Percentiles rank a stretch among this genome's conserved stretches.
Conservation (phyloP, 495 filamentous ascomycete species). For the Talaromyces borbonicus region DNA sequence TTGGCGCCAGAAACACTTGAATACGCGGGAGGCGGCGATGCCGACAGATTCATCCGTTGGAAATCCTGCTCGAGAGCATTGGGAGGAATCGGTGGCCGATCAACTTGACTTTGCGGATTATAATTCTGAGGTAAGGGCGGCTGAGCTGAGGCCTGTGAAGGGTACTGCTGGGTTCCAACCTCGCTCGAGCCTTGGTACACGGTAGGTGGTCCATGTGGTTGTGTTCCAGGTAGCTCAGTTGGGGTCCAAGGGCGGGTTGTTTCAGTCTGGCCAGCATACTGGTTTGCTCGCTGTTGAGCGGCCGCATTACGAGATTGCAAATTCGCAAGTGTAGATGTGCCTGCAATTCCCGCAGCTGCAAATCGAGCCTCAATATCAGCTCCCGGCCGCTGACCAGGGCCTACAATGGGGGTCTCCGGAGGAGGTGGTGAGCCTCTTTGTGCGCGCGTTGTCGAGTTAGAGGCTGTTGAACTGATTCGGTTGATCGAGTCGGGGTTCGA, state of each 20-base stretch:
- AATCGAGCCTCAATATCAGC: constrained; percentile 83
- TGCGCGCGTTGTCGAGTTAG: constrained; percentile 85
- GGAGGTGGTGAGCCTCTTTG: constrained; percentile 89
- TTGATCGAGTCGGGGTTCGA: constrained; percentile 51
- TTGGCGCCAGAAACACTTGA: constrained; percentile 56
- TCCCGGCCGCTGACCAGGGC: constrained; percentile 55
- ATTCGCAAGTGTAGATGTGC: constrained; percentile 66
- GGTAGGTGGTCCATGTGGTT: constrained; percentile 85
- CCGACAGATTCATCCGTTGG: constrained; percentile 71
- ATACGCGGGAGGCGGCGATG: constrained; percentile 87
- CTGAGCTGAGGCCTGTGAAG: constrained; percentile 22
- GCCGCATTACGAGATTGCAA: constrained; percentile 78
- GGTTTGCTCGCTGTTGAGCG: constrained; percentile 62
- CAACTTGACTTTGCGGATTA: constrained; percentile 21
- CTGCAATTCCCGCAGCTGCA: constrained; percentile 80
- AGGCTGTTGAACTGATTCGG: constrained; percentile 77
- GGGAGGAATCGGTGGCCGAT: constrained; percentile 24
- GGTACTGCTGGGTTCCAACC: constrained; percentile 28
- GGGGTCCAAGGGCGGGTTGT: constrained; percentile 82
- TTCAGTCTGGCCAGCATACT: constrained; percentile 53
- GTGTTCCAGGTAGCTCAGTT: constrained; percentile 78
- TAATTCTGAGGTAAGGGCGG: constrained; percentile 21
- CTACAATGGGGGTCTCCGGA: constrained; percentile 85
- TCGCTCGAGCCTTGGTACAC: constrained; percentile 77
- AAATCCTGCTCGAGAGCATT: constrained; percentile 79